These are phyloP conservation scores for Leccinum ochraceum DNA, from an alignment of 768 basidiomycete species.

Conservation along the genomic window DNA sequence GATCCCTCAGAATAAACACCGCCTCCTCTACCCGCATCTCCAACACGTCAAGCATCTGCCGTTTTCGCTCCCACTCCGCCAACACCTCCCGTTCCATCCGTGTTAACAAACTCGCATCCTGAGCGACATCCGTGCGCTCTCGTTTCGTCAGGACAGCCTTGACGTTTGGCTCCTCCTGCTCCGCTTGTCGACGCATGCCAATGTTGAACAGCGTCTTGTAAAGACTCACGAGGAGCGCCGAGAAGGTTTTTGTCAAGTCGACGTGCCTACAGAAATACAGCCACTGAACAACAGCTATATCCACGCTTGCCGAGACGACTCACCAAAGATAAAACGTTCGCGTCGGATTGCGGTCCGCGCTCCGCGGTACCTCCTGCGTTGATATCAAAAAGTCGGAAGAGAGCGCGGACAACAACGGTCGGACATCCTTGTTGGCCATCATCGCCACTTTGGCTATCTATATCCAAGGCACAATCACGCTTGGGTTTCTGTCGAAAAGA, in stretches of 20 bases:
- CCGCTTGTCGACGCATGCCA: conserved; percentile 67
- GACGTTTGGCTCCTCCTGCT: conserved; percentile 65
- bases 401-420: conserved; percentile 63
- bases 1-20: conserved; percentile 86
- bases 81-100: conserved; percentile 76
- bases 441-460: conserved; percentile 61
- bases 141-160: conserved; percentile 70
- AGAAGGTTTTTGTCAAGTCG: conserved; percentile 81
- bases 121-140: conserved; percentile 80
- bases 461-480: too few relatives aligned
- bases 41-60: conserved; percentile 57
- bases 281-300: neutral
- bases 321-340: conserved; percentile 94
- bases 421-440: conserved; percentile 85
- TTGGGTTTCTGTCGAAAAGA: neutral
- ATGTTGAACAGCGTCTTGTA: conserved; percentile 92
- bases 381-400: conserved; percentile 83
- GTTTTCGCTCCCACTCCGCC: conserved; percentile 70
- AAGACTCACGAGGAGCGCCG: conserved; percentile 61
- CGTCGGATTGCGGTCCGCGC: conserved; percentile 84
- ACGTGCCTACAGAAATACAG: conserved; percentile 66
- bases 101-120: conserved; percentile 68
- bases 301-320: conserved; percentile 13
- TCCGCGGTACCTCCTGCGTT: conserved; percentile 91
- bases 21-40: conserved; percentile 87